Conservation (phyloP, 345 rosid species). For the Acer saccharum region DNA sequence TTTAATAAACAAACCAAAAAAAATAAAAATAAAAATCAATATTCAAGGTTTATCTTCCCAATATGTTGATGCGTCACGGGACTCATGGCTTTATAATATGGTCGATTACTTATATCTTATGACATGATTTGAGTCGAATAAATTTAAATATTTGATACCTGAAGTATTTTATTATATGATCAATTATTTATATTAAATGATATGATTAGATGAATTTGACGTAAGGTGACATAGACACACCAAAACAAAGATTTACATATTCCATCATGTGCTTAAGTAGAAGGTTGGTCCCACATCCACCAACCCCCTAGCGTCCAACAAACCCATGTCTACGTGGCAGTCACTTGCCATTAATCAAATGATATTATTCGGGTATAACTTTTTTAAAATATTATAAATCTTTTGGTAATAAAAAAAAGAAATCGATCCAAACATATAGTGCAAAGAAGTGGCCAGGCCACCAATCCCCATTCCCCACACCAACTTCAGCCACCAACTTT, state of each 20-base stretch:
- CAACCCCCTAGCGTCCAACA: conserved; percentile 7
- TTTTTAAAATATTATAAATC: background rate
- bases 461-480: conserved; percentile 16
- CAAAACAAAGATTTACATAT: too few relatives aligned
- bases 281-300: conserved; percentile 10
- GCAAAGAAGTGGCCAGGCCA: conserved; percentile 20
- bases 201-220: too few relatives aligned
- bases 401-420: background rate
- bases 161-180: too few relatives aligned
- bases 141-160: too few relatives aligned
- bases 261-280: background rate
- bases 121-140: too few relatives aligned
- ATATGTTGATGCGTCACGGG: too few relatives aligned
- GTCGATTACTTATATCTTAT: too few relatives aligned
- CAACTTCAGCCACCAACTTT: conserved; percentile 35
- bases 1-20: background rate
- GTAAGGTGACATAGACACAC: too few relatives aligned
- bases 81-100: too few relatives aligned
- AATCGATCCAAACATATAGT: background rate
- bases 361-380: background rate
- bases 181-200: too few relatives aligned
- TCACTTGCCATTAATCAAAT: background rate
- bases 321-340: background rate
- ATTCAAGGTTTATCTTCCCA: too few relatives aligned
- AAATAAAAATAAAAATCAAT: background rate